Conservation (phyloP, 1,284 basidiomycete species). For the Ceratobasidium sp. region DNA sequence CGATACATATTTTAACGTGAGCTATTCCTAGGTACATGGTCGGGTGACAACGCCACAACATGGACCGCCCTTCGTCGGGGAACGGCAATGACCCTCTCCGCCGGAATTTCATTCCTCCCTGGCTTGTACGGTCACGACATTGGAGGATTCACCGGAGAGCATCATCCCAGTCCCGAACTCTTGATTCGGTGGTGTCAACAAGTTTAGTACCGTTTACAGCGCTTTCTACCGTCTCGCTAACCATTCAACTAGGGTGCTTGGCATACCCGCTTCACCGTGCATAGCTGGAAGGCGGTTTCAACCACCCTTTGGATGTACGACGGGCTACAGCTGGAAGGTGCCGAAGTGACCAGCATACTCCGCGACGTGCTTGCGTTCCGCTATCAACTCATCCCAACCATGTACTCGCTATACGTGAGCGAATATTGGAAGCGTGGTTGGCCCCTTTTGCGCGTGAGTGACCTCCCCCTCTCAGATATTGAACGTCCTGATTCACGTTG, state of each 20-base stretch:
- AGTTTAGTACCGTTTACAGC: neutral
- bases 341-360: conserved; percentile 22
- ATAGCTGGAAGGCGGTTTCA: conserved; percentile 42
- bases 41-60: conserved; percentile 41
- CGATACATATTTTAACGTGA: neutral
- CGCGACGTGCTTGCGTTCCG: conserved; percentile 36
- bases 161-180: conserved; percentile 42
- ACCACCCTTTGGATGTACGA: conserved; percentile 45
- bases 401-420: conserved; percentile 43
- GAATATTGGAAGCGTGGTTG: conserved; percentile 43
- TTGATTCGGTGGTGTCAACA: conserved; percentile 42
- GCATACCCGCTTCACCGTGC: conserved; percentile 43
- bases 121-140: conserved; percentile 42
- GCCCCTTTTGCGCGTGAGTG: conserved; percentile 31
- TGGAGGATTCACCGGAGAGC: conserved; percentile 31
- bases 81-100: conserved; percentile 41
- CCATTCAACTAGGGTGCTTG: conserved; percentile 30
- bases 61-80: conserved; percentile 39
- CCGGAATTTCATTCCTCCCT: conserved; percentile 40
- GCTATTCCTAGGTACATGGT: conserved; percentile 27
- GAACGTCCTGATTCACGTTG: neutral
- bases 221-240: neutral
- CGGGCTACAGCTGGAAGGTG: conserved; percentile 21
- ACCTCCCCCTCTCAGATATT: neutral
- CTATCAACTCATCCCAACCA: conserved; percentile 35